phyloP scores from a whole-genome alignment of 2,329 filamentous ascomycete genomes.

The Allantophomopsis lycopodina region DNA sequence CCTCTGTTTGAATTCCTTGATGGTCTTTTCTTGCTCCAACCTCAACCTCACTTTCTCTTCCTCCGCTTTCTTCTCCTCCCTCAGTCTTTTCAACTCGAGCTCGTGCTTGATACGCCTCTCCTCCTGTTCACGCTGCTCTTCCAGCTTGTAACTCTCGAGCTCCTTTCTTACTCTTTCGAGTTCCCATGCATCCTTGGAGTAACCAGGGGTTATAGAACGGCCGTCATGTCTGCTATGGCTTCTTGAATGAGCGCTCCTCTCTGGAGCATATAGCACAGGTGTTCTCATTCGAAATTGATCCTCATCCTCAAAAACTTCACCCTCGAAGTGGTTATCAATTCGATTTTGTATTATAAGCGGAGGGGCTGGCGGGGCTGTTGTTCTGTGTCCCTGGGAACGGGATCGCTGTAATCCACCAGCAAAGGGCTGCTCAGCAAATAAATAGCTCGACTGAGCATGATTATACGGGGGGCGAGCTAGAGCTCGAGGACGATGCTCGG shows the following conservation, averaged over 20 bases:
- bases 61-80: constrained; percentile 24
- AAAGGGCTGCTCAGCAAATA: neutral
- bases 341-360: constrained; percentile 1
- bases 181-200: constrained; percentile 11
- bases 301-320: neutral
- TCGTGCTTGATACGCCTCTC: constrained; percentile 37
- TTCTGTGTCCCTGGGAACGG: neutral
- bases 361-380: neutral
- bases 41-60: neutral
- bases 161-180: constrained; percentile 25
- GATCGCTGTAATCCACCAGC: neutral
- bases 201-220: neutral
- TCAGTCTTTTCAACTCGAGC: constrained; percentile 32
- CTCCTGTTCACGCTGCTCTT: constrained; percentile 24
- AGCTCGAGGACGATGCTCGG: neutral
- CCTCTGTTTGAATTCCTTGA: neutral
- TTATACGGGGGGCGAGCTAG: neutral
- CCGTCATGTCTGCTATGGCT: neutral
- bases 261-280: neutral
- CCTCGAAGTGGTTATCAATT: neutral
- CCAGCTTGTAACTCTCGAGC: constrained; percentile 29
- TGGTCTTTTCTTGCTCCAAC: neutral
- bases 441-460: neutral
- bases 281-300: neutral
- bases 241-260: neutral